A percentile compares a stretch with the other conserved stretches of the same genome.
phyloP scores from a whole-genome alignment of 345 rosid species.

The Limnanthes douglasii region DNA sequence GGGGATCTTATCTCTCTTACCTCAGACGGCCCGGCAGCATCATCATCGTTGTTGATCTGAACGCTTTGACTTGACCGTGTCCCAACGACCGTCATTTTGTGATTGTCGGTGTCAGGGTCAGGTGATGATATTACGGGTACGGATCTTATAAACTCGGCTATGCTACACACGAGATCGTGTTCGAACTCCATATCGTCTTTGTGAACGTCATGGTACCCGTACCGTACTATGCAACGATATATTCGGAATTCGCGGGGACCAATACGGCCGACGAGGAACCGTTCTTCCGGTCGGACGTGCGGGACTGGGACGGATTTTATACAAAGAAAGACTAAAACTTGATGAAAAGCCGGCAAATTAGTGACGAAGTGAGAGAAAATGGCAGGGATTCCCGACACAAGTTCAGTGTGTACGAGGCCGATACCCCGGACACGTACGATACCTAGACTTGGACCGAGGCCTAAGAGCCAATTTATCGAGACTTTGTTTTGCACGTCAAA shows the following conservation, averaged over 20 bases:
- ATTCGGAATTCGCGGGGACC: constrained; percentile 70
- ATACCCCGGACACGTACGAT: constrained; percentile 82
- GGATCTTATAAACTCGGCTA: constrained; percentile 68
- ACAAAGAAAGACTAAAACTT: constrained; percentile 85
- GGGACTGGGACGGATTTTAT: constrained; percentile 94
- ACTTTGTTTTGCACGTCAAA: constrained; percentile 92
- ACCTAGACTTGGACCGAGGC: constrained; percentile 74
- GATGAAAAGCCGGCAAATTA: constrained; percentile 96
- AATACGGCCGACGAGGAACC: constrained; percentile 68
- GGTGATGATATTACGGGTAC: constrained; percentile 14
- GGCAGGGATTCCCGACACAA: constrained; percentile 86
- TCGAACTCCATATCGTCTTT: constrained; percentile 88
- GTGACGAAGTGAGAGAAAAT: constrained; percentile 97
- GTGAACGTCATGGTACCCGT: constrained; percentile 82
- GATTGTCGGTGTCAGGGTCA: constrained; percentile 14
- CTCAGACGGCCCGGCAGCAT: constrained; percentile 38
- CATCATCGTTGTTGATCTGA: constrained; percentile 35
- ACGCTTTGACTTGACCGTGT: constrained; percentile 57
- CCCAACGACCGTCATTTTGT: constrained; percentile 70
- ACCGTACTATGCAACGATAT: constrained; percentile 86
- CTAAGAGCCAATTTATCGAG: constrained; percentile 75
- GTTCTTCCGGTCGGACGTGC: constrained; percentile 73
- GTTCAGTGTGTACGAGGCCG: constrained; percentile 85
- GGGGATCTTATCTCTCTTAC: constrained; percentile 46
- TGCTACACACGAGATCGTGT: constrained; percentile 75